These are phyloP conservation scores for Saccharomycopsis sp. DNA, from an alignment of 805 yeast genomes.

Conservation along the genomic window DNA sequence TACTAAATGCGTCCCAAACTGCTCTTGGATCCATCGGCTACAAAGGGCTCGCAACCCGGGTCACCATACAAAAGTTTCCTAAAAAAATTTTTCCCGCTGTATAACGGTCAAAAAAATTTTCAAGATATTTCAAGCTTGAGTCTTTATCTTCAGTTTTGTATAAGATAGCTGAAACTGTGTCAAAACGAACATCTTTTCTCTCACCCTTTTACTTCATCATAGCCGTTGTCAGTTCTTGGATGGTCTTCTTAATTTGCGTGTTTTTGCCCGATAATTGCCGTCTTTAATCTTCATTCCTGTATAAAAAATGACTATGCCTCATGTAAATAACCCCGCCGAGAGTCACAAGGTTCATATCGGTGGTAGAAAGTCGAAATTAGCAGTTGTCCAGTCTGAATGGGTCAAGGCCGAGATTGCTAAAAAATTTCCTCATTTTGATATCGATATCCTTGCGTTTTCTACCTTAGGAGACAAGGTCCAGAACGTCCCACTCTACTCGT, in stretches of 20 bases:
- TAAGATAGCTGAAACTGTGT: neutral
- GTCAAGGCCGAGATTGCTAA: slow-evolving; percentile 56
- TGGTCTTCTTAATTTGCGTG: neutral
- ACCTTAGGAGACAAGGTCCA: slow-evolving; percentile 90
- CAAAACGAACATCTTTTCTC: too few relatives aligned
- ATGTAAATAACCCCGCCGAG: slow-evolving; percentile 17
- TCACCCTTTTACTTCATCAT: neutral
- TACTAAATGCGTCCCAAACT: neutral
- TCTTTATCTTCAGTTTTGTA: neutral
- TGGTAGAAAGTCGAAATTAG: slow-evolving; percentile 82
- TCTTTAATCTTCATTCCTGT: neutral
- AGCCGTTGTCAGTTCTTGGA: neutral
- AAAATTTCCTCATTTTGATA: slow-evolving; percentile 56
- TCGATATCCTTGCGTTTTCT: slow-evolving; percentile 70
- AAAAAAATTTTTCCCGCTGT: neutral
- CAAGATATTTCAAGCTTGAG: neutral
- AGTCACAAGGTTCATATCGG: slow-evolving; percentile 46
- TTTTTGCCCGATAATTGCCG: neutral
- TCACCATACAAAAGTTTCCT: neutral
- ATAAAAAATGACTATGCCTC: slow-evolving; percentile 11
- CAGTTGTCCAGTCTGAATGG: slow-evolving; percentile 77
- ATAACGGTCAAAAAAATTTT: neutral
- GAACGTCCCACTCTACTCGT: slow-evolving; percentile 79
- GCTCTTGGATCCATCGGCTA: neutral
- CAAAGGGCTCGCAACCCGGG: neutral